Evolutionary conservation across 116 monocot species (phyloP).

Genomic region (Cymodocea nodosa): DNA sequence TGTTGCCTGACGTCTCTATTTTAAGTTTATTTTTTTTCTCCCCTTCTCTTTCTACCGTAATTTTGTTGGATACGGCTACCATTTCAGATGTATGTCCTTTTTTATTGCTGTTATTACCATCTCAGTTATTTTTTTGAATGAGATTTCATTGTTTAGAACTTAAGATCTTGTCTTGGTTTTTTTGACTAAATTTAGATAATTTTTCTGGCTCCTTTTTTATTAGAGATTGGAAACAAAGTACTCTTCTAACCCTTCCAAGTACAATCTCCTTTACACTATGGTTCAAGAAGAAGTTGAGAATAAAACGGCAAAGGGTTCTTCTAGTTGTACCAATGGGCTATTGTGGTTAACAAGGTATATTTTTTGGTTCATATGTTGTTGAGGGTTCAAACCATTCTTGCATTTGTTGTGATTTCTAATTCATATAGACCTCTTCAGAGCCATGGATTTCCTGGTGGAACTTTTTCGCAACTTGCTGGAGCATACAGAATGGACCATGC

Average conservation of each 20-base stretch:
- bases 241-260: conserved; percentile 60
- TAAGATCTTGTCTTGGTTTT: too few relatives aligned
- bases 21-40: too few relatives aligned
- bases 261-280: conserved; percentile 59
- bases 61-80: too few relatives aligned
- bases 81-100: too few relatives aligned
- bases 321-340: conserved; percentile 95
- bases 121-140: too few relatives aligned
- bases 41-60: too few relatives aligned
- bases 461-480: conserved; percentile 64
- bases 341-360: conserved; percentile 84
- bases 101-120: too few relatives aligned
- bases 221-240: conserved; percentile 88
- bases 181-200: too few relatives aligned
- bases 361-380: neutral
- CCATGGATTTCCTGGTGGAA: conserved; percentile 89
- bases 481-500: conserved; percentile 83
- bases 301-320: conserved; percentile 82
- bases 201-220: neutral
- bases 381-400: neutral
- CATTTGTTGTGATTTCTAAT: neutral
- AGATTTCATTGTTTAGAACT: too few relatives aligned
- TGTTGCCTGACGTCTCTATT: too few relatives aligned
- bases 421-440: conserved; percentile 19
- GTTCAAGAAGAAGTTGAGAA: conserved; percentile 70